Evolutionary conservation across 2,329 filamentous ascomycete genomes (phyloP).

Genomic region (Akanthomyces uredinophilus): DNA sequence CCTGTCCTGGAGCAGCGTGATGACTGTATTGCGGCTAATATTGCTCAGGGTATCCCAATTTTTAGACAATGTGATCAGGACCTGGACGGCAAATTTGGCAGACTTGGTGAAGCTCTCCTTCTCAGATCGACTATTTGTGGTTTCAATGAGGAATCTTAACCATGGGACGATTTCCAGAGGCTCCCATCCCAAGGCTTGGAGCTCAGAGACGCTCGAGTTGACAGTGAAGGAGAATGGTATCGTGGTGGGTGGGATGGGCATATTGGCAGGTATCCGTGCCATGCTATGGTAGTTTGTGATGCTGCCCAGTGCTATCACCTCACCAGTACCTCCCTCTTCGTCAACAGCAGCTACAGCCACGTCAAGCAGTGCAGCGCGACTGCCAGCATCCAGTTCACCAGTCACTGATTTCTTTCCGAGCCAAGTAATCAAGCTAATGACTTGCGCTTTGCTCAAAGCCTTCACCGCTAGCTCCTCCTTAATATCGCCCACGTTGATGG

Average conservation of each 20-base stretch:
- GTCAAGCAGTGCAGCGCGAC: conserved; percentile 66
- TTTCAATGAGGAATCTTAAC: conserved; percentile 74
- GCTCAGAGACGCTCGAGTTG: conserved; percentile 57
- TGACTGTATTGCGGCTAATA: conserved; percentile 60
- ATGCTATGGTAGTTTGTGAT: conserved; percentile 71
- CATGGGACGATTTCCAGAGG: conserved; percentile 81
- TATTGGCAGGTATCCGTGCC: conserved; percentile 71
- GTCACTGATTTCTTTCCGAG: conserved; percentile 63
- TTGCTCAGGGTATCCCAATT: conserved; percentile 78
- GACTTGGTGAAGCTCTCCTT: conserved; percentile 67
- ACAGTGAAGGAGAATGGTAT: conserved; percentile 82
- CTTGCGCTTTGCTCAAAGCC: conserved; percentile 71
- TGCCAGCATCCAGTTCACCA: conserved; percentile 67
- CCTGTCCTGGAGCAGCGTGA: conserved; percentile 58
- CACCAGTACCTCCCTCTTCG: conserved; percentile 56
- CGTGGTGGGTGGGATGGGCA: conserved; percentile 76
- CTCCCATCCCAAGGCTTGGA: conserved; percentile 81
- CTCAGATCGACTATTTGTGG: conserved; percentile 52
- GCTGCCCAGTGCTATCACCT: conserved; percentile 70
- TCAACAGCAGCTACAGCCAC: conserved; percentile 71
- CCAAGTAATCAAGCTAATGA: conserved; percentile 82
- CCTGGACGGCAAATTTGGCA: conserved; percentile 67
- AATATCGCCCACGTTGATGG: conserved; percentile 83
- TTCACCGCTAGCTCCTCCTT: conserved; percentile 76
- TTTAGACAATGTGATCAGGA: conserved; percentile 78